Evolutionary conservation across 73 alveolate species (phyloP).

Genomic region (Loxodes magnus): DNA sequence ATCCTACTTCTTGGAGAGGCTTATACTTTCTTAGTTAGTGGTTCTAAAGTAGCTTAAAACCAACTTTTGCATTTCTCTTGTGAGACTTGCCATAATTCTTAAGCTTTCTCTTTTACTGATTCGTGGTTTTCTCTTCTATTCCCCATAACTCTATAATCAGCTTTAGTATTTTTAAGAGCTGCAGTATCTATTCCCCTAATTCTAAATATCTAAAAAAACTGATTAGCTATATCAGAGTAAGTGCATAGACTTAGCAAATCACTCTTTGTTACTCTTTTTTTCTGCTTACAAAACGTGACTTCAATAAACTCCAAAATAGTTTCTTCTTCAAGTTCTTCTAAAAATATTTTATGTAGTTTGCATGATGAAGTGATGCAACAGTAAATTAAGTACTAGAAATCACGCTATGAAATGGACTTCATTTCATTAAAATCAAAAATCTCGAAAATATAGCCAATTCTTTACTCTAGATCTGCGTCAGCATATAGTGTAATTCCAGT

Average conservation of each 20-base stretch:
- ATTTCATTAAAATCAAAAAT: slow-evolving; percentile 92
- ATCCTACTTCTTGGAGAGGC: too few species aligned
- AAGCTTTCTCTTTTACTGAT: too few species aligned
- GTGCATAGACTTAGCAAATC: slow-evolving; percentile 20
- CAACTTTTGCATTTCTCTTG: too few species aligned
- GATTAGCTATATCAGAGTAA: slow-evolving; percentile 49
- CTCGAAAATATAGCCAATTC: slow-evolving; percentile 85
- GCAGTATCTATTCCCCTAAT: slow-evolving; percentile 48
- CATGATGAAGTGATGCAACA: slow-evolving; percentile 84
- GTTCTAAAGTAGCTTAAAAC: too few species aligned
- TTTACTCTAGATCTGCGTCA: slow-evolving; percentile 88
- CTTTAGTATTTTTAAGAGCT: slow-evolving; percentile 29
- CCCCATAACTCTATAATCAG: slow-evolving; percentile 26
- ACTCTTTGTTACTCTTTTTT: neutral
- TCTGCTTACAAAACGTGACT: slow-evolving; percentile 31
- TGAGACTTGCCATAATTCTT: too few species aligned
- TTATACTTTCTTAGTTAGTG: too few species aligned
- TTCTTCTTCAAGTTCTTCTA: slow-evolving; percentile 45
- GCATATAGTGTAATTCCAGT: slow-evolving; percentile 89
- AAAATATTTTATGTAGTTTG: slow-evolving; percentile 53
- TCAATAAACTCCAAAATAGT: slow-evolving; percentile 55
- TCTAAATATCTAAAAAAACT: slow-evolving; percentile 44
- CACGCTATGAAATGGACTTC: slow-evolving; percentile 68
- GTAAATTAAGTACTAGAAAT: slow-evolving; percentile 74
- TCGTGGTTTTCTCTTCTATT: slow-evolving; percentile 6